Percentiles rank a stretch among this genome's conserved stretches.
Conservation (phyloP, 345 rosid species). For the Sonneratia alba region DNA sequence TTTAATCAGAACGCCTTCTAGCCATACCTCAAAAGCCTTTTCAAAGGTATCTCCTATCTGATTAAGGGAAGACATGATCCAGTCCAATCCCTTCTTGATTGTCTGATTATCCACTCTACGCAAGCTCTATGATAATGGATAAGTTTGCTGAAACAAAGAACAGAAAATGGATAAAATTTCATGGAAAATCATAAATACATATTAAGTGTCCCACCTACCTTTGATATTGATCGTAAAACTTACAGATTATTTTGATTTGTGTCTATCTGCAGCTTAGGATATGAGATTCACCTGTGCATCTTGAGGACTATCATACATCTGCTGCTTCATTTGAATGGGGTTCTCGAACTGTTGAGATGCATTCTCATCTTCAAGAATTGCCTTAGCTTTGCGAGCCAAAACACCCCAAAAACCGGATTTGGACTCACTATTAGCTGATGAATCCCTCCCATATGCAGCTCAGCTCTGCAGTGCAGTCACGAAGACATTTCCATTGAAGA, state of each 20-base stretch:
- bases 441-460: slow-evolving; percentile 47
- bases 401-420: slow-evolving; percentile 74
- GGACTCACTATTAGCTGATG: slow-evolving; percentile 20
- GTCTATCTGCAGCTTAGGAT: neutral
- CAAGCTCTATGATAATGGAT: slow-evolving; percentile 27
- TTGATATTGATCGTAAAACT: neutral
- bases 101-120: slow-evolving; percentile 58
- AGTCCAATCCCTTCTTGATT: slow-evolving; percentile 62
- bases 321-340: slow-evolving; percentile 23
- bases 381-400: slow-evolving; percentile 77
- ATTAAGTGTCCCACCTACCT: neutral
- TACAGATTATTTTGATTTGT: neutral
- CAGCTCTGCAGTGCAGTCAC: slow-evolving; percentile 30
- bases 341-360: slow-evolving; percentile 20
- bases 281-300: slow-evolving; percentile 31
- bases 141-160: slow-evolving; percentile 22
- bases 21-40: slow-evolving; percentile 63
- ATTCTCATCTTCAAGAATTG: slow-evolving; percentile 70
- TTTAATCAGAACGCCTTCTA: neutral
- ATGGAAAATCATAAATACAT: neutral
- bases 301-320: slow-evolving; percentile 26
- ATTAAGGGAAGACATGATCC: slow-evolving; percentile 61
- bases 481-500: neutral
- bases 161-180: slow-evolving; percentile 3
- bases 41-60: slow-evolving; percentile 83